Conservation (phyloP, 2,329 filamentous ascomycete genomes). For the Chrysoporthe cubensis region DNA sequence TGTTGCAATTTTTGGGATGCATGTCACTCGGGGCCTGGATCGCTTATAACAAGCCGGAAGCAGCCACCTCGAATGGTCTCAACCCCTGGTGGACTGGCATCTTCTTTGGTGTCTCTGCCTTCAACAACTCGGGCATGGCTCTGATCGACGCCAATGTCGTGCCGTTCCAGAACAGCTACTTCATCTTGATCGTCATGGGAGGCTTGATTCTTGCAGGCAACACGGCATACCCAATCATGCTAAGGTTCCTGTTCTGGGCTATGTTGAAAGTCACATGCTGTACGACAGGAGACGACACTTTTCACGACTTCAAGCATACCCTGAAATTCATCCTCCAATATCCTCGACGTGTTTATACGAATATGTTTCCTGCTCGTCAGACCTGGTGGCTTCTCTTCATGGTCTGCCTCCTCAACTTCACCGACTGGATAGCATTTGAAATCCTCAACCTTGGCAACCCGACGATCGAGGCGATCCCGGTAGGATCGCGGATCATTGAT, state of each 20-base stretch:
- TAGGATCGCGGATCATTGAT: conserved; percentile 60
- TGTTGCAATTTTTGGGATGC: conserved; percentile 46
- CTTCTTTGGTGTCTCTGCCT: conserved; percentile 59
- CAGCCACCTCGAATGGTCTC: conserved; percentile 58
- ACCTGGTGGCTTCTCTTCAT: conserved; percentile 71
- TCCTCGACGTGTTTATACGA: conserved; percentile 63
- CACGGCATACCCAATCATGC: conserved; percentile 66
- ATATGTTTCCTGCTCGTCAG: conserved; percentile 64
- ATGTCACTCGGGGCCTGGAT: conserved; percentile 57
- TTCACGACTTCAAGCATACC: conserved; percentile 50
- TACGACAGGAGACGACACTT: conserved; percentile 43
- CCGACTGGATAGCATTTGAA: conserved; percentile 70
- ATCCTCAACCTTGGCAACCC: conserved; percentile 67
- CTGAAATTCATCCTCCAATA: conserved; percentile 59
- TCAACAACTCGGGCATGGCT: conserved; percentile 72
- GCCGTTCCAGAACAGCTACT: conserved; percentile 58
- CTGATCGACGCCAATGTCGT: conserved; percentile 69
- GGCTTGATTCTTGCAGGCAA: conserved; percentile 66
- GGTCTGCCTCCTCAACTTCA: conserved; percentile 61
- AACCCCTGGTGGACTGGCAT: conserved; percentile 71
- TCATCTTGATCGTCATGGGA: conserved; percentile 57
- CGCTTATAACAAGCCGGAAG: conserved; percentile 51
- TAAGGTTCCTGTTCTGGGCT: conserved; percentile 63
- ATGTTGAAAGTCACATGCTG: conserved; percentile 47
- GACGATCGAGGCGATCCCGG: conserved; percentile 54